Conservation (phyloP, 805 yeast genomes). For the Yarrowia sp. region DNA sequence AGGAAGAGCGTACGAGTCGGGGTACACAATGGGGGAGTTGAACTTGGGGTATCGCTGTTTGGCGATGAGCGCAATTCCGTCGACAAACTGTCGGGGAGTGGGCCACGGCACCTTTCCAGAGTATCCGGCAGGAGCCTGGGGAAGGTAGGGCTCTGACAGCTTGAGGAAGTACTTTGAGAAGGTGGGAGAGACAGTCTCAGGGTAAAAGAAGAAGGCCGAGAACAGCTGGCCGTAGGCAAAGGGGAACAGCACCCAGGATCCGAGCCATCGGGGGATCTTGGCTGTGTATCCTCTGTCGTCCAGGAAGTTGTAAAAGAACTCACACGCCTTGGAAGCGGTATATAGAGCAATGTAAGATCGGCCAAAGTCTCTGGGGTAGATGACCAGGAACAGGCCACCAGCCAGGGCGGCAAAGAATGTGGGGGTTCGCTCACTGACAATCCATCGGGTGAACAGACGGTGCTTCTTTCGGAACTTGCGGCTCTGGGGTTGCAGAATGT, state of each 20-base stretch:
- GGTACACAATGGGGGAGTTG: conserved; percentile 47
- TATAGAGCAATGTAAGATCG: conserved; percentile 49
- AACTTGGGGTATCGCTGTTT: conserved; percentile 48
- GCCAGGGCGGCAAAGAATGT: conserved; percentile 45
- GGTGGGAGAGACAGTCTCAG: conserved; percentile 49
- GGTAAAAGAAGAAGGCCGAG: conserved; percentile 49
- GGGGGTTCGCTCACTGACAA: conserved; percentile 37
- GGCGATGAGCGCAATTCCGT: conserved; percentile 48
- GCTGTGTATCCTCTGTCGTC: conserved; percentile 50
- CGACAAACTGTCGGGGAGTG: conserved; percentile 46
- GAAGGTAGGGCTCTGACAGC: conserved; percentile 48
- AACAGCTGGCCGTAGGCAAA: conserved; percentile 53
- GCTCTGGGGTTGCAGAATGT: conserved; percentile 36
- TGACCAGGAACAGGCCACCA: conserved; percentile 45
- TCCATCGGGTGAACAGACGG: conserved; percentile 34
- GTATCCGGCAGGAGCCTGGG: conserved; percentile 47
- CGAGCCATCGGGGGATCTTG: conserved; percentile 51
- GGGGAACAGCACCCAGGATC: conserved; percentile 54
- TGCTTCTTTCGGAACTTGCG: conserved; percentile 39
- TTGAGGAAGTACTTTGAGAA: conserved; percentile 47
- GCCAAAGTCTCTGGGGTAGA: conserved; percentile 45
- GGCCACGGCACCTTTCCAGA: conserved; percentile 50
- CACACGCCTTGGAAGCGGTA: conserved; percentile 49
- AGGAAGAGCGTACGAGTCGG: conserved; percentile 43
- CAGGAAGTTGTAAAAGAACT: conserved; percentile 49